Conservation (phyloP, 495 filamentous ascomycete genomes). For the Diplogelasinospora grovesii region DNA sequence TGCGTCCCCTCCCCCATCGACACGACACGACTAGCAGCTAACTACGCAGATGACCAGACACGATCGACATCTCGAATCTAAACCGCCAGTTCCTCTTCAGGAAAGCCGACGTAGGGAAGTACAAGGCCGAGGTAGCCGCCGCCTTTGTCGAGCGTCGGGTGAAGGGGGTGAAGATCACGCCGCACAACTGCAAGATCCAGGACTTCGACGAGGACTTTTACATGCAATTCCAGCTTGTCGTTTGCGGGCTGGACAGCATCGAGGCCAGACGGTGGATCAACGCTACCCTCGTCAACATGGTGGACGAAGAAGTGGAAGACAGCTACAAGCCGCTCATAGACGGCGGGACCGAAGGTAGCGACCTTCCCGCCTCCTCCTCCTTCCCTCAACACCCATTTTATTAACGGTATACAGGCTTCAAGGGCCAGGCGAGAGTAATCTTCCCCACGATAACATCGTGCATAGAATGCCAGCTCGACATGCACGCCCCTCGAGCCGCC, state of each 20-base stretch:
- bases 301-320: slow-evolving; percentile 64
- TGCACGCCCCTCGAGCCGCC: slow-evolving; percentile 89
- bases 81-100: slow-evolving; percentile 98
- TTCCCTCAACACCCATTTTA: neutral
- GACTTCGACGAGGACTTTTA: slow-evolving; percentile 97
- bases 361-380: neutral
- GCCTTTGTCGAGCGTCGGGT: slow-evolving; percentile 83
- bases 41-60: slow-evolving; percentile 54
- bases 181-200: slow-evolving; percentile 90
- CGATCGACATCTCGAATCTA: slow-evolving; percentile 96
- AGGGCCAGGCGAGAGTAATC: slow-evolving; percentile 91
- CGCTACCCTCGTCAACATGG: slow-evolving; percentile 82
- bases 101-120: slow-evolving; percentile 82
- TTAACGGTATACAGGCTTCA: slow-evolving; percentile 63
- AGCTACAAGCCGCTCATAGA: slow-evolving; percentile 88
- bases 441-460: slow-evolving; percentile 87
- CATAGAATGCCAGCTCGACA: slow-evolving; percentile 97
- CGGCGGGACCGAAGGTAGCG: slow-evolving; percentile 77
- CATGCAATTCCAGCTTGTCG: slow-evolving; percentile 89
- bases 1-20: neutral
- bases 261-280: slow-evolving; percentile 99
- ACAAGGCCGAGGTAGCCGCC: slow-evolving; percentile 90
- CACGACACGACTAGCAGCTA: neutral
- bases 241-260: slow-evolving; percentile 97
- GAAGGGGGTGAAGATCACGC: slow-evolving; percentile 84